Conservation (phyloP, 139 green algal genomes). For the Coccomyxa sp. region DNA sequence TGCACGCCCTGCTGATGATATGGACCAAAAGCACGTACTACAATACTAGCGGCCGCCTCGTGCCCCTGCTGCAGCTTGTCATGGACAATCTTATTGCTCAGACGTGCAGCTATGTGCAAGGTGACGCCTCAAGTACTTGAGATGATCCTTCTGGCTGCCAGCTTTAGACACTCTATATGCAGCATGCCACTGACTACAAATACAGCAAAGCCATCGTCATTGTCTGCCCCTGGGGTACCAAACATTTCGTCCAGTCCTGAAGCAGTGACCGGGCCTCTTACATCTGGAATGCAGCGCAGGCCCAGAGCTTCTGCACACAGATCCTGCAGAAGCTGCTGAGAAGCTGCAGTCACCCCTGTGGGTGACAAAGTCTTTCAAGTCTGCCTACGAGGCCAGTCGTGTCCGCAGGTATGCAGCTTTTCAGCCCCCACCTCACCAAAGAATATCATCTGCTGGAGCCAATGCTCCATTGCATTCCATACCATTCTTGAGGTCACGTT, state of each 20-base stretch:
- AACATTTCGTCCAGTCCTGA: background rate
- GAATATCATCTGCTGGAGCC: too few species aligned
- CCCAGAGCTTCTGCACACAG: constrained; percentile 69
- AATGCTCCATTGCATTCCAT: too few species aligned
- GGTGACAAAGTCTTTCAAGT: constrained; percentile 82
- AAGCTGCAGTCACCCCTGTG: constrained; percentile 76
- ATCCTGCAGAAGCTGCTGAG: constrained; percentile 76
- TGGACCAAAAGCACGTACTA: constrained; percentile 86
- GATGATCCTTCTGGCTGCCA: too few species aligned
- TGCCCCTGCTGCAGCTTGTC: constrained; percentile 80
- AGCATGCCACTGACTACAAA: too few species aligned
- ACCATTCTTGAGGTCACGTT: too few species aligned
- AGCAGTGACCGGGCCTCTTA: too few species aligned
- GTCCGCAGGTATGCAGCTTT: constrained; percentile 30
- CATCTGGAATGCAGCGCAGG: constrained; percentile 48
- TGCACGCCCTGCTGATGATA: constrained; percentile 87
- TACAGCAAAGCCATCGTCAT: too few species aligned
- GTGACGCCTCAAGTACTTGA: too few species aligned
- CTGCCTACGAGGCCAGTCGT: constrained; percentile 82
- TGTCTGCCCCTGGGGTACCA: background rate
- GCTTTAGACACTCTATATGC: too few species aligned
- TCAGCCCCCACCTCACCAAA: constrained; percentile 61
- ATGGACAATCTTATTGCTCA: constrained; percentile 90
- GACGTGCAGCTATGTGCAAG: constrained; percentile 60
- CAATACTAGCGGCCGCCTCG: constrained; percentile 70